Conservation (phyloP, 306 rosid genomes). For the Trifolium dubium region DNA sequence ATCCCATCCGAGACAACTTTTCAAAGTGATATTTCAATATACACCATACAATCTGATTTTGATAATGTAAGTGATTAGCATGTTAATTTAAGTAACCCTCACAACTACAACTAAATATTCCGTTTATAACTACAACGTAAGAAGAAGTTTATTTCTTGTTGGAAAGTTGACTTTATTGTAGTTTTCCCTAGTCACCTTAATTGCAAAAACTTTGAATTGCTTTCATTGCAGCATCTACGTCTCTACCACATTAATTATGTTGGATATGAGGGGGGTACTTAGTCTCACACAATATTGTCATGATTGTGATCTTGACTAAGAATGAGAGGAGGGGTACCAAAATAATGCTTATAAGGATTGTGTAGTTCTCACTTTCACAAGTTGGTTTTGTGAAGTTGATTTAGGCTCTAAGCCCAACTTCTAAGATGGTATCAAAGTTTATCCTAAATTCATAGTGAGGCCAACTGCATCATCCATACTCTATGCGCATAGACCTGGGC, state of each 20-base stretch:
- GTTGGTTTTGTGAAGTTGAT: background rate
- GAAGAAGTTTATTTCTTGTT: background rate
- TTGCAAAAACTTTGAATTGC: background rate
- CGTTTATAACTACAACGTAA: background rate
- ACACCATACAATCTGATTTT: conserved; percentile 5
- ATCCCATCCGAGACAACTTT: conserved; percentile 5
- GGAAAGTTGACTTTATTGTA: background rate
- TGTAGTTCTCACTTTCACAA: conserved; percentile 2
- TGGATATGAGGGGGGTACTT: background rate
- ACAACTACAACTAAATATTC: conserved; percentile 3
- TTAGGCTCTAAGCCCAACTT: conserved; percentile 3
- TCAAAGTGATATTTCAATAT: conserved; percentile 3
- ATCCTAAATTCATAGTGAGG: background rate
- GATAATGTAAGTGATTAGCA: conserved; percentile 17
- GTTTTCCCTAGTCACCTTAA: background rate
- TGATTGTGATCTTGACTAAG: background rate
- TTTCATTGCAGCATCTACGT: background rate
- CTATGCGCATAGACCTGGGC: background rate
- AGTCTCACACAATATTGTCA: background rate
- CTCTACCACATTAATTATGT: background rate
- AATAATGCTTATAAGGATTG: conserved; percentile 1
- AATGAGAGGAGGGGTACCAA: background rate
- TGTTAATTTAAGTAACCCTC: background rate
- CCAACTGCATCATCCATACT: background rate
- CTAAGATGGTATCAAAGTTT: background rate